Evolutionary conservation across 768 basidiomycete species (phyloP), one percentile per base, ranked within the genome.

Genomic region (Suillus clintonianus): DNA sequence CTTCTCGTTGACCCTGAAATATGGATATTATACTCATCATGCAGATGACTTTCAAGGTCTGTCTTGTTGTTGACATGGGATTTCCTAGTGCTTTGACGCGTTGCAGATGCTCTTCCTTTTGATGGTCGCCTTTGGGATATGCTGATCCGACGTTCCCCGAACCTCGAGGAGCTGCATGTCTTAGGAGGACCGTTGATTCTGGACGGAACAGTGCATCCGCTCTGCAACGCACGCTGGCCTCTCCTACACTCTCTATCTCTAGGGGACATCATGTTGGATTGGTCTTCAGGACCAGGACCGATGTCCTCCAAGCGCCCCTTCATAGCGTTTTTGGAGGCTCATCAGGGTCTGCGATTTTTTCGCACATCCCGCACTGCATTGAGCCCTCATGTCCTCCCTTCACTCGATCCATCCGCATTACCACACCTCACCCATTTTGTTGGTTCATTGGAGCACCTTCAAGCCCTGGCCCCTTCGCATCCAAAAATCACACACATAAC

Each of bases 191-290:
- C 74, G 1, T 74, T 77, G 59, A 61, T 67, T 36, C 67, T 71
- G 14, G 79, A 86, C 24, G 85, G 86, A 4, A 77, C 77, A 37
- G 82, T 84, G 4, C 84, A 82, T 24, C 79, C 79, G 1, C 77
- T 93, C 11, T 83, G 85, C 48, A 69, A 80, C 50, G 89, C 86
- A 11, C 83, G 83, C 60, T 93, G 91, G 91, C 89, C 89, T 4
- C 80, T 79, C 32, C 78, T 93, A 14, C 84, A 81, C 37, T 80
- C 83, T 42, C 79, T 93, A 15, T 77, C 80, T 3, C 77, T 93
- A 7, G 89, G 90, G 0, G 88, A 91, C 65, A 81, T 91, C 32
- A 81, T 86, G 11, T 79, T 90, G 54, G 86, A 88, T 69, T 86
- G 85, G 82, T 57, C 56, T 30, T 41, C 56, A 27, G 68, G 74